A percentile compares a stretch with the other conserved stretches of the same genome.
Evolutionary conservation across 2,329 filamentous ascomycete species (phyloP).

Genomic region (Penicillium decumbens): DNA sequence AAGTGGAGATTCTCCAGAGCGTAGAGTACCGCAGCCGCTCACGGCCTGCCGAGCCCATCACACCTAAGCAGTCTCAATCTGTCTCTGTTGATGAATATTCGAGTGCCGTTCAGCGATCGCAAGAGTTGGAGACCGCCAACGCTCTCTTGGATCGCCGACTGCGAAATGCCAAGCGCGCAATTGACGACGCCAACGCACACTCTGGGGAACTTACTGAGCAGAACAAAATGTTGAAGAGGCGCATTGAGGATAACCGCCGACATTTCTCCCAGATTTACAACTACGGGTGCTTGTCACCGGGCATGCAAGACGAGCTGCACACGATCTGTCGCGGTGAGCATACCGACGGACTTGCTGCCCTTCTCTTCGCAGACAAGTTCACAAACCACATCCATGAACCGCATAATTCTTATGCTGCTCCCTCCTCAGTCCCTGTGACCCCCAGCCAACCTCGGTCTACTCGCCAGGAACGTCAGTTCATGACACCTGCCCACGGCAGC

Average conservation of each 20-base stretch:
- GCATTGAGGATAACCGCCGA: conserved; percentile 84
- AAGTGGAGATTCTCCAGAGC: conserved; percentile 76
- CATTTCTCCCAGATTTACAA: conserved; percentile 76
- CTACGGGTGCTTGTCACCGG: conserved; percentile 63
- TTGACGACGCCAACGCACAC: conserved; percentile 72
- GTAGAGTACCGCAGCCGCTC: conserved; percentile 65
- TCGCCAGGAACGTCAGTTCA: conserved; percentile 50
- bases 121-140: conserved; percentile 64
- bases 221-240: conserved; percentile 69
- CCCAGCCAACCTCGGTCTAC: conserved; percentile 55
- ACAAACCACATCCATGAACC: conserved; percentile 31
- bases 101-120: conserved; percentile 55
- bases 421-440: conserved; percentile 74
- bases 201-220: conserved; percentile 67
- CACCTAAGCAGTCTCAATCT: conserved; percentile 39
- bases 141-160: conserved; percentile 60
- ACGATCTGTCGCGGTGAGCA: conserved; percentile 30
- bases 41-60: conserved; percentile 46
- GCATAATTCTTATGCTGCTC: conserved; percentile 12
- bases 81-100: conserved; percentile 53
- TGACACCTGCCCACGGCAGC: conserved; percentile 54
- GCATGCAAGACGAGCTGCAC: conserved; percentile 51
- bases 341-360: conserved; percentile 38
- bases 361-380: conserved; percentile 39
- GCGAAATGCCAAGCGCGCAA: conserved; percentile 69